Conservation (phyloP, 306 rosid genomes). For the Castanea sativa region DNA sequence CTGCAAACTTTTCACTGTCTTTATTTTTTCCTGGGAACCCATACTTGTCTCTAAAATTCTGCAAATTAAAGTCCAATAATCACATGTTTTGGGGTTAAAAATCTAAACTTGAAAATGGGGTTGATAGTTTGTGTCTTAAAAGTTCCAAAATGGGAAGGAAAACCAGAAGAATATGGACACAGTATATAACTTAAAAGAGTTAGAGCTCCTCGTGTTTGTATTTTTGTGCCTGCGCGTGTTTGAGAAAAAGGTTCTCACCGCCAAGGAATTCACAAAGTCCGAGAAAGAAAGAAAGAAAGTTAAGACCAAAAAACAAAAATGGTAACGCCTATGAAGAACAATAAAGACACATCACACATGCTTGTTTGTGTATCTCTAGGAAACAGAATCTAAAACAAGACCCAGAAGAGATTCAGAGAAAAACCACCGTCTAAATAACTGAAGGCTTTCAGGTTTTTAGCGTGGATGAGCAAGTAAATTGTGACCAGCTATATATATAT, state of each 20-base stretch:
- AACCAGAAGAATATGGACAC: not conserved
- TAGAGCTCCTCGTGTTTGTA: not conserved
- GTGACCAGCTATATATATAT: not conserved
- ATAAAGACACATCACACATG: too few relatives aligned
- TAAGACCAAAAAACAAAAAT: too few relatives aligned
- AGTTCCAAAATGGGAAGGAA: not conserved
- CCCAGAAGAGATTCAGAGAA: not conserved
- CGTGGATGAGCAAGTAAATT: not conserved
- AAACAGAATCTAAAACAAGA: not conserved
- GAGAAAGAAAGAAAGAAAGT: too few relatives aligned
- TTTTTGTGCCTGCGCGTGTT: too few relatives aligned
- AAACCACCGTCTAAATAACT: not conserved
- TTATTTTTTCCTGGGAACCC: constrained; percentile 26
- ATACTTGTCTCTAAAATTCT: constrained; percentile 7
- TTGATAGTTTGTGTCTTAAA: not conserved
- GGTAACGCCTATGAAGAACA: too few relatives aligned
- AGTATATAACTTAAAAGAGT: too few relatives aligned
- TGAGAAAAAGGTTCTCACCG: too few relatives aligned
- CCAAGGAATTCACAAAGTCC: too few relatives aligned
- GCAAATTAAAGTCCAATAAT: not conserved
- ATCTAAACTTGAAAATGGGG: not conserved
- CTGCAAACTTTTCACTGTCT: constrained; percentile 38
- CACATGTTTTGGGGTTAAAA: not conserved
- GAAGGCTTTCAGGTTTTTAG: not conserved
- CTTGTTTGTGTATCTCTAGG: too few relatives aligned